These are phyloP conservation scores for Penicillium odoratum DNA, from an alignment of 495 filamentous ascomycete genomes.

Conservation along the genomic window DNA sequence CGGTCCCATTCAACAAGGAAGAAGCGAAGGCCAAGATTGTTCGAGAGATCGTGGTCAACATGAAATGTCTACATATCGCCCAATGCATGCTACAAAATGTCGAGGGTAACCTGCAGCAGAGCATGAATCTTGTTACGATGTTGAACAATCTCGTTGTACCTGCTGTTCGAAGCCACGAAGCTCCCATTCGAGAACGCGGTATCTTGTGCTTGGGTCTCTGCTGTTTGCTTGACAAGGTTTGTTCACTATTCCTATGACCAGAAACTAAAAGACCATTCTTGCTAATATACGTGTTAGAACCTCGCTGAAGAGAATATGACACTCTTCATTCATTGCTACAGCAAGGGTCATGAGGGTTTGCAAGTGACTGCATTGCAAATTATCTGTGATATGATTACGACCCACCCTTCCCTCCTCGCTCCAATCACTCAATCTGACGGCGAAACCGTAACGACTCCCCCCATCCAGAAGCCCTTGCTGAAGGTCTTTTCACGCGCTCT, in stretches of 20 bases:
- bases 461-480: conserved; percentile 60
- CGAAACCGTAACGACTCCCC: conserved; percentile 40
- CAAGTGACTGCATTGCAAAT: conserved; percentile 90
- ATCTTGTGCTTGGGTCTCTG: conserved; percentile 87
- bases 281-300: conserved; percentile 44
- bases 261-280: not conserved
- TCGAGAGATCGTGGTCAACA: conserved; percentile 89
- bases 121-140: conserved; percentile 87
- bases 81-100: conserved; percentile 97
- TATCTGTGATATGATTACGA: conserved; percentile 88
- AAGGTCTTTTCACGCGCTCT: conserved; percentile 80
- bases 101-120: conserved; percentile 77
- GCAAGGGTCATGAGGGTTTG: conserved; percentile 83
- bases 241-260: conserved; percentile 13
- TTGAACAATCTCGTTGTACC: conserved; percentile 95
- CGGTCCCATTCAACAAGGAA: conserved; percentile 60
- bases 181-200: conserved; percentile 86
- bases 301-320: conserved; percentile 91
- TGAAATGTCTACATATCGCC: conserved; percentile 97
- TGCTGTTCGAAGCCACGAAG: conserved; percentile 89
- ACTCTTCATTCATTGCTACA: conserved; percentile 94
- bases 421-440: conserved; percentile 41
- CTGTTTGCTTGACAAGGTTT: conserved; percentile 80
- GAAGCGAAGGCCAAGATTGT: conserved; percentile 79
- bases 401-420: conserved; percentile 75